These are phyloP conservation scores for Cucurbita pepo DNA, from an alignment of 306 rosid species.

Conservation along the genomic window DNA sequence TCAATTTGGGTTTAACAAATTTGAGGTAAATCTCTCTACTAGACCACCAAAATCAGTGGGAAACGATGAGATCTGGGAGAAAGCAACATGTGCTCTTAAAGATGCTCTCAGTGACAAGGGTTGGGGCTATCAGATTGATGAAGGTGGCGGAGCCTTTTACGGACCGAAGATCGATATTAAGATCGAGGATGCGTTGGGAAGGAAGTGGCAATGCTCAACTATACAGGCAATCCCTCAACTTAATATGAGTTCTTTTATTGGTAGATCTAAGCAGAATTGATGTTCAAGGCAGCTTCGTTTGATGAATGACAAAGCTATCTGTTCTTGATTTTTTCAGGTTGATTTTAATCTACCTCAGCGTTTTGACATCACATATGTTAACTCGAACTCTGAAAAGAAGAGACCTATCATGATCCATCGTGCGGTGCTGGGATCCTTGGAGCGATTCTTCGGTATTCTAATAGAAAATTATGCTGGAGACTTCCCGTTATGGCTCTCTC, in stretches of 20 bases:
- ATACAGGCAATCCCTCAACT: slow-evolving; percentile 64
- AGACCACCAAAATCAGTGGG: slow-evolving; percentile 89
- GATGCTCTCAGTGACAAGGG: slow-evolving; percentile 89
- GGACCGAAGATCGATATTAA: slow-evolving; percentile 97
- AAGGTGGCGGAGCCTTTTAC: slow-evolving; percentile 97
- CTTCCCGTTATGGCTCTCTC: slow-evolving; percentile 95
- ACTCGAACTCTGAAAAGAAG: slow-evolving; percentile 67
- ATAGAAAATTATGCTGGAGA: slow-evolving; percentile 96
- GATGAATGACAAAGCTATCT: neutral
- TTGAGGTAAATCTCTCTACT: slow-evolving; percentile 87
- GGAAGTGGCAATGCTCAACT: slow-evolving; percentile 99
- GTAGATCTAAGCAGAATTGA: too few relatives aligned
- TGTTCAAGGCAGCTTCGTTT: neutral
- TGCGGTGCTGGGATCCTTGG: slow-evolving; percentile 96
- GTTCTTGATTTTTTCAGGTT: slow-evolving; percentile 37
- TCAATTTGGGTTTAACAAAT: slow-evolving; percentile 82
- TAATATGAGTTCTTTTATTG: too few relatives aligned
- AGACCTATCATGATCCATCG: slow-evolving; percentile 91
- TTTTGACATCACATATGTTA: slow-evolving; percentile 77
- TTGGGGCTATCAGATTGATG: slow-evolving; percentile 81
- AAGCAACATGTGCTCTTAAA: slow-evolving; percentile 73
- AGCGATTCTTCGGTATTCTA: slow-evolving; percentile 85
- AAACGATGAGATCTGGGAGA: slow-evolving; percentile 73
- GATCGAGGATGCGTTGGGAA: slow-evolving; percentile 98
- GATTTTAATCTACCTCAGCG: slow-evolving; percentile 92